Evolutionary conservation across 306 rosid genomes (phyloP).

Genomic region (Quercus bicolor): DNA sequence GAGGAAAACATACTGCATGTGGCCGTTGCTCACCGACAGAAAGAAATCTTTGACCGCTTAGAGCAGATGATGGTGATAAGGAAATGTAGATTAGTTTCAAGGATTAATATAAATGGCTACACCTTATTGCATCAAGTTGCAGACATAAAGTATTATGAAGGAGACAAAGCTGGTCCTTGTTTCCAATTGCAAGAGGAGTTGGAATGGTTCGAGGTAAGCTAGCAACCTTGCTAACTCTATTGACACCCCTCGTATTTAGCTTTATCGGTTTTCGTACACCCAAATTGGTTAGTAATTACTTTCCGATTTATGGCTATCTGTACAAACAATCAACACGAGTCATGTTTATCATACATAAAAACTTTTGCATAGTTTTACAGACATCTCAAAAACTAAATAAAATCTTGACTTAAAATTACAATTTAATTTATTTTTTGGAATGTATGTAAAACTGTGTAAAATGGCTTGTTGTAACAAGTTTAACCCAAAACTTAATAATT

Average conservation of each 20-base stretch:
- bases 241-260: background rate
- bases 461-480: fast-evolving
- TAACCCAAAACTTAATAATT: too few relatives aligned
- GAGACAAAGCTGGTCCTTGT: background rate
- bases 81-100: background rate
- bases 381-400: too few relatives aligned
- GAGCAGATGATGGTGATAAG: background rate
- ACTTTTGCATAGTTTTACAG: too few relatives aligned
- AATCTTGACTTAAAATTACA: too few relatives aligned
- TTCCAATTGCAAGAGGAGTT: background rate
- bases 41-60: background rate
- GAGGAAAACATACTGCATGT: conserved; percentile 22
- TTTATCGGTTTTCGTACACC: too few relatives aligned
- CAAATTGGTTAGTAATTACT: too few relatives aligned
- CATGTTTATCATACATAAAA: too few relatives aligned
- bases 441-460: too few relatives aligned
- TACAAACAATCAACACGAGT: too few relatives aligned
- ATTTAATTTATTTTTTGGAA: too few relatives aligned
- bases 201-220: background rate
- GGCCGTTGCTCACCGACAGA: conserved; percentile 29
- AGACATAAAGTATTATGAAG: background rate
- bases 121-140: conserved; percentile 17
- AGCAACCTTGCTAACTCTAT: background rate
- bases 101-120: background rate
- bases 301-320: too few relatives aligned